phyloP scores from a whole-genome alignment of 495 filamentous ascomycete genomes.

The Daldinia grandis region DNA sequence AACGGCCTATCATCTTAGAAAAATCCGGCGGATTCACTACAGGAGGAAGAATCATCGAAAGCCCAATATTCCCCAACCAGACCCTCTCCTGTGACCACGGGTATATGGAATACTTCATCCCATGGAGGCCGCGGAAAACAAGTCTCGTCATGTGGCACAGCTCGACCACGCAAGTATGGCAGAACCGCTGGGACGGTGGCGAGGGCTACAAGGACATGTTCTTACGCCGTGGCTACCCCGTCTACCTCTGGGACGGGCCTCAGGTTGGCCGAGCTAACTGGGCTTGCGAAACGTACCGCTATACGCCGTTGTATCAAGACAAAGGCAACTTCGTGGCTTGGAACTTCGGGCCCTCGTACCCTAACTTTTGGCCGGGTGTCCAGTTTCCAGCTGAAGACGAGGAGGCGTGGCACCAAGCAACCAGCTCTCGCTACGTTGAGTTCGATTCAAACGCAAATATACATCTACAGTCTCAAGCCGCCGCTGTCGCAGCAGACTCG shows the following conservation, averaged over 20 bases:
- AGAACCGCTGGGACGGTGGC: constrained; percentile 60
- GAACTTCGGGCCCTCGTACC: constrained; percentile 55
- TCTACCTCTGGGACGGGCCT: constrained; percentile 59
- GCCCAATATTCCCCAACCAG: constrained; percentile 42
- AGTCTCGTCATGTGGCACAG: constrained; percentile 60
- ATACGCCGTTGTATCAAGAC: constrained; percentile 51
- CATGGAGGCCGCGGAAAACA: constrained; percentile 54
- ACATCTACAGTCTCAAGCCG: constrained; percentile 51
- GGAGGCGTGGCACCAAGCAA: constrained; percentile 55
- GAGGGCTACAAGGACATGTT: constrained; percentile 61
- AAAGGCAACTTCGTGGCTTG: constrained; percentile 54
- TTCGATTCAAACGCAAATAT: constrained; percentile 53
- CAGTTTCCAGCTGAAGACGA: constrained; percentile 52
- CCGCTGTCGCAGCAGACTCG: constrained; percentile 56
- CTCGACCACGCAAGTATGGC: constrained; percentile 56
- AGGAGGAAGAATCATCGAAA: constrained; percentile 47
- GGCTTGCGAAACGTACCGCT: constrained; percentile 50
- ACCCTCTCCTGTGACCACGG: constrained; percentile 60
- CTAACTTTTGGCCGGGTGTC: constrained; percentile 54
- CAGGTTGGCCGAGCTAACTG: constrained; percentile 58
- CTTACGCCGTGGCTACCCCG: constrained; percentile 57
- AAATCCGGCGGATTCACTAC: constrained; percentile 53
- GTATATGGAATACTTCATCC: constrained; percentile 61
- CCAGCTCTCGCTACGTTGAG: constrained; percentile 54
- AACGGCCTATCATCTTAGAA: constrained; percentile 49